These are phyloP conservation scores for Penicillium cinerascens DNA, from an alignment of 495 filamentous ascomycete species.

Conservation along the genomic window DNA sequence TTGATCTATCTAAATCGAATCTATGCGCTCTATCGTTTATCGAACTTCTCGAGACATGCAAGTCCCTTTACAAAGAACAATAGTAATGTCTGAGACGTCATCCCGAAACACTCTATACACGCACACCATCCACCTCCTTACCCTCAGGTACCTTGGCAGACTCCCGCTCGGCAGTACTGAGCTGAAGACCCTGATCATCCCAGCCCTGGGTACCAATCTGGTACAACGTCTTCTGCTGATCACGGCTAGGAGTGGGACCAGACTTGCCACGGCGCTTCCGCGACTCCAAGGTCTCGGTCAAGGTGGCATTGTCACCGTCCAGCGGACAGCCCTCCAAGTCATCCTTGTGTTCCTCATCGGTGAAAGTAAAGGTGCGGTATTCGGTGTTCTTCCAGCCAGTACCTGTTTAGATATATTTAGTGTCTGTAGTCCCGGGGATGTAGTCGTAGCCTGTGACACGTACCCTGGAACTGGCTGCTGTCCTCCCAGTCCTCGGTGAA, in stretches of 20 bases:
- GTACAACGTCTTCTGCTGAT: conserved; percentile 39
- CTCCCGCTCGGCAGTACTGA: conserved; percentile 40
- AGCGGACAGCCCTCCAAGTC: conserved; percentile 38
- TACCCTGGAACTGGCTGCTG: conserved; percentile 52
- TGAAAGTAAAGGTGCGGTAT: conserved; percentile 71
- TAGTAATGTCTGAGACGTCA: conserved; percentile 10
- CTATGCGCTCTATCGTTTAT: conserved; percentile 14
- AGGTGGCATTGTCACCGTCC: conserved; percentile 55
- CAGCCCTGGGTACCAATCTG: conserved; percentile 41
- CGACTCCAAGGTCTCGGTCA: conserved; percentile 62
- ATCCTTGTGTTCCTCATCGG: conserved; percentile 34
- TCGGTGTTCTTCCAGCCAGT: conserved; percentile 88
- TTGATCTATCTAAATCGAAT: conserved; percentile 15
- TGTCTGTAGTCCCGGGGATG: background rate
- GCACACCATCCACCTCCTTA: conserved; percentile 33
- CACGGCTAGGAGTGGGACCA: conserved; percentile 32
- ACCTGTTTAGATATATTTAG: conserved; percentile 35
- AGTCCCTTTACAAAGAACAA: conserved; percentile 6
- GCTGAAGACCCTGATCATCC: conserved; percentile 43
- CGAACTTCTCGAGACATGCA: background rate
- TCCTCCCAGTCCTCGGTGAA: conserved; percentile 82
- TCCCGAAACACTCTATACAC: conserved; percentile 16
- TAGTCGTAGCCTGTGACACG: conserved; percentile 7
- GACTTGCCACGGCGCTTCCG: conserved; percentile 52
- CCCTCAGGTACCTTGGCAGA: conserved; percentile 34